phyloP scores from a whole-genome alignment of 257 asterid genomes.

The Prunella vulgaris region DNA sequence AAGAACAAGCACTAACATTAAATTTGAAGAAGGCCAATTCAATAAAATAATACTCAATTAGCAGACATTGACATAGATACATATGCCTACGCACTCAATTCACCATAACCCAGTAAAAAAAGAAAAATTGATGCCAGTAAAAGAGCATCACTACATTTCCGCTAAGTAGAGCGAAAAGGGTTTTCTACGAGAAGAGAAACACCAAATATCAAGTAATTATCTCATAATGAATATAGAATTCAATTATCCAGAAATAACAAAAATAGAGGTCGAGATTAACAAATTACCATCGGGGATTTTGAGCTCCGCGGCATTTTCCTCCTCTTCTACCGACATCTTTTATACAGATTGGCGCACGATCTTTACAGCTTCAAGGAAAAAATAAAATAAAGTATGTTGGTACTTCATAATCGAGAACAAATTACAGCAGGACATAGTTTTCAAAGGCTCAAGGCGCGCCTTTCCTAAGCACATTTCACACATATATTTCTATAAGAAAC shows the following conservation, averaged over 20 bases:
- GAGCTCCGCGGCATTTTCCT: conserved; percentile 84
- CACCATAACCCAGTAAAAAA: not conserved
- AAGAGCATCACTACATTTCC: not conserved
- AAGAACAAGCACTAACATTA: not conserved
- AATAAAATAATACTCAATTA: not conserved
- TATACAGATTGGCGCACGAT: not conserved
- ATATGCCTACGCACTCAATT: not conserved
- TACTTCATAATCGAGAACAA: not conserved
- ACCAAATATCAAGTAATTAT: not conserved
- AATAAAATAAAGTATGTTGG: not conserved
- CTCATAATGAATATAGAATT: not conserved
- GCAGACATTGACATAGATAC: not conserved
- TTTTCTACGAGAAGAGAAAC: not conserved
- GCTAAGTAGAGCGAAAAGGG: not conserved
- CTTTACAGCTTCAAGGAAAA: not conserved
- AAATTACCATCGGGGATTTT: conserved; percentile 83
- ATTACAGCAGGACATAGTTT: not conserved
- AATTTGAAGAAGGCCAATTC: not conserved
- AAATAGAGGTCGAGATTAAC: not conserved
- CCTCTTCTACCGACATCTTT: conserved; percentile 70
- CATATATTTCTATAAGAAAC: too few relatives aligned
- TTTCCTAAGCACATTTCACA: too few relatives aligned
- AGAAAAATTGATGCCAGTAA: not conserved
- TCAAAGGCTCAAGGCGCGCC: too few relatives aligned
- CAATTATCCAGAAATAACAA: not conserved